These are phyloP conservation scores for Anthracocystis walkeri DNA, from an alignment of 1,284 basidiomycete genomes.

Conservation along the genomic window DNA sequence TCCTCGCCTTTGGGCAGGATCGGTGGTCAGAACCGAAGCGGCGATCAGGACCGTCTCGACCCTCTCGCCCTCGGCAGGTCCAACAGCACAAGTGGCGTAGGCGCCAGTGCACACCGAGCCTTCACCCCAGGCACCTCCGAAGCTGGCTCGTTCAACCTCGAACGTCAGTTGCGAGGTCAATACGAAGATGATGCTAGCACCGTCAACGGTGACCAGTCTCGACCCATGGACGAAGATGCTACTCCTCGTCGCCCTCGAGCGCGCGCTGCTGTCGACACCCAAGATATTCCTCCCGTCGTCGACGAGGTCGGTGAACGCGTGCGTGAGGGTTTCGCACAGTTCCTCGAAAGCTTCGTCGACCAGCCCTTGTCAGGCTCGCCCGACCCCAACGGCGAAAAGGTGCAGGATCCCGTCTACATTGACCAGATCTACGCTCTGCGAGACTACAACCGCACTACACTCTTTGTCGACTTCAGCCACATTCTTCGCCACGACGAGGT, in stretches of 20 bases:
- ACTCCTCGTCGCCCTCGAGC: conserved; percentile 47
- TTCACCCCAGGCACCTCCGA: conserved; percentile 47
- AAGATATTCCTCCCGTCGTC: conserved; percentile 82
- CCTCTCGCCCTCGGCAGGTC: conserved; percentile 45
- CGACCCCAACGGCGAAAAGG: conserved; percentile 71
- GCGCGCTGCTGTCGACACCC: conserved; percentile 54
- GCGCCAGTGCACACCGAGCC: conserved; percentile 31
- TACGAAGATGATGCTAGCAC: conserved; percentile 46
- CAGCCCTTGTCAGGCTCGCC: conserved; percentile 73
- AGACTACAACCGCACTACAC: conserved; percentile 90
- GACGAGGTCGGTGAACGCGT: conserved; percentile 94
- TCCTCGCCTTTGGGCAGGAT: conserved; percentile 53
- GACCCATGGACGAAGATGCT: conserved; percentile 46
- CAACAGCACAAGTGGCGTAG: conserved; percentile 32
- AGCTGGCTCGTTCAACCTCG: conserved; percentile 45
- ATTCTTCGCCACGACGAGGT: conserved; percentile 89
- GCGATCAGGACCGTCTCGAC: conserved; percentile 37
- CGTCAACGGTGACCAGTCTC: conserved; percentile 31
- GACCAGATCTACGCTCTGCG: conserved; percentile 93
- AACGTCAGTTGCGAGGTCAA: conserved; percentile 38
- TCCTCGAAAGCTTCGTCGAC: conserved; percentile 90
- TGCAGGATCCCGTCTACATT: conserved; percentile 77
- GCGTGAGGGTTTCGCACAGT: conserved; percentile 87
- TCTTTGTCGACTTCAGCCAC: conserved; percentile 95
- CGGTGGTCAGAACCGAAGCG: conserved; percentile 32